These are phyloP conservation scores for Chaetomiaceae sp. DNA, from an alignment of 2,329 filamentous ascomycete genomes.

Conservation along the genomic window DNA sequence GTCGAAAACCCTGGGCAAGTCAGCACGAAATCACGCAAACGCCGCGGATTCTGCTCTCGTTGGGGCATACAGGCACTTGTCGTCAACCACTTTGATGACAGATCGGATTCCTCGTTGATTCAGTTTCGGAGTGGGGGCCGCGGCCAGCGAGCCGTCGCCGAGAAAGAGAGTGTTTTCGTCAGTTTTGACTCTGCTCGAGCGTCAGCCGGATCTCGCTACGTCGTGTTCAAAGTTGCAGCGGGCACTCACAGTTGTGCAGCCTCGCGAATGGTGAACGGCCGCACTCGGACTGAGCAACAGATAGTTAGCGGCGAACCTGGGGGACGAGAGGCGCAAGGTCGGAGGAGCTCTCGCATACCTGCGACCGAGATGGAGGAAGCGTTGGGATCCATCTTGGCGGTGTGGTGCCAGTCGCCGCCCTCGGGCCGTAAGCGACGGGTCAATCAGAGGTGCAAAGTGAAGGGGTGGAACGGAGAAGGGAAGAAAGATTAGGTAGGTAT, in stretches of 20 bases:
- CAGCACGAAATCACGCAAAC: neutral
- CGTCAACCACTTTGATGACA: constrained; percentile 94
- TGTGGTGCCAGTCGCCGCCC: constrained; percentile 12
- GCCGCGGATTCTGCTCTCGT: too few relatives aligned
- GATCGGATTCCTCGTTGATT: constrained; percentile 79
- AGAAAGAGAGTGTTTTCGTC: constrained; percentile 89
- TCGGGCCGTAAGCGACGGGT: neutral
- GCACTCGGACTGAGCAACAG: constrained; percentile 52
- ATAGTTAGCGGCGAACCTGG: constrained; percentile 22
- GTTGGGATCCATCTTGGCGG: constrained; percentile 34
- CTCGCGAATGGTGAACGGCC: constrained; percentile 79
- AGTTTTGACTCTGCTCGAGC: constrained; percentile 45
- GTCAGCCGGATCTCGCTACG: constrained; percentile 2
- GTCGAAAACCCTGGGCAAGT: constrained; percentile 76
- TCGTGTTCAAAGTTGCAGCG: neutral
- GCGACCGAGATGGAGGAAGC: constrained; percentile 55
- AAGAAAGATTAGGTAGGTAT: too few relatives aligned
- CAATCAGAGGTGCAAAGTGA: neutral
- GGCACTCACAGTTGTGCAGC: constrained; percentile 72
- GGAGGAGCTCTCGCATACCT: constrained; percentile 41
- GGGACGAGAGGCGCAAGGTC: constrained; percentile 9
- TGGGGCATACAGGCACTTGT: constrained; percentile 74
- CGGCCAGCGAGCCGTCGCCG: constrained; percentile 94
- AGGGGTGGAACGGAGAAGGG: constrained; percentile 8
- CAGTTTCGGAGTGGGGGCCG: constrained; percentile 74